phyloP scores from a whole-genome alignment of 2,329 filamentous ascomycete genomes.

The Epichloe elymi region DNA sequence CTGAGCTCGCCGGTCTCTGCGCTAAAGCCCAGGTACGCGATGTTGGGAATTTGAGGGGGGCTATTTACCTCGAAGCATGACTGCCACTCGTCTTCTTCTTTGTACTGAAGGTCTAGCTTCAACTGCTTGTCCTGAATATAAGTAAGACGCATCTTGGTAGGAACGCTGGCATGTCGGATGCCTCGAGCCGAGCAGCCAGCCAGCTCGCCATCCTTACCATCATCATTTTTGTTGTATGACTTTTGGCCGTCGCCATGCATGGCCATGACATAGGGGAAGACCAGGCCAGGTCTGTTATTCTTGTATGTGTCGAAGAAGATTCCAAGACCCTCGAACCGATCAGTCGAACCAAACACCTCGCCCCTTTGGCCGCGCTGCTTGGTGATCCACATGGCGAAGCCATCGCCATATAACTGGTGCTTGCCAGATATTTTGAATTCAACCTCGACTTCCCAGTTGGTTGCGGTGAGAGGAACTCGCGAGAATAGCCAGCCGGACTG shows the following conservation, averaged over 20 bases:
- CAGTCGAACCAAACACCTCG: conserved; percentile 74
- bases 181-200: conserved; percentile 92
- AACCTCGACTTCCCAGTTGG: conserved; percentile 96
- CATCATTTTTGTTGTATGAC: conserved; percentile 80
- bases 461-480: conserved; percentile 84
- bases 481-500: conserved; percentile 92
- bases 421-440: conserved; percentile 90
- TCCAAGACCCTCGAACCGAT: conserved; percentile 86
- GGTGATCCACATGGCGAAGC: conserved; percentile 96
- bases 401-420: conserved; percentile 86
- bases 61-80: conserved; percentile 69
- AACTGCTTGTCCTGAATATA: conserved; percentile 96
- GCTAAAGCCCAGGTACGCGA: conserved; percentile 63
- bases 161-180: conserved; percentile 63
- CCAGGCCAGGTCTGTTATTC: conserved; percentile 90
- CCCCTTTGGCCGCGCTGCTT: conserved; percentile 75
- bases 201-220: conserved; percentile 86
- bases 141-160: conserved; percentile 77
- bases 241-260: conserved; percentile 92
- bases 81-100: conserved; percentile 75
- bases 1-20: conserved; percentile 91
- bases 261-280: conserved; percentile 97
- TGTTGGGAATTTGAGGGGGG: conserved; percentile 64
- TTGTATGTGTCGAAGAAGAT: conserved; percentile 99
- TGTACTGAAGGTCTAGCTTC: conserved; percentile 88